These are phyloP conservation scores for Termitomyces sp. DNA, from an alignment of 768 basidiomycete species.

Conservation along the genomic window DNA sequence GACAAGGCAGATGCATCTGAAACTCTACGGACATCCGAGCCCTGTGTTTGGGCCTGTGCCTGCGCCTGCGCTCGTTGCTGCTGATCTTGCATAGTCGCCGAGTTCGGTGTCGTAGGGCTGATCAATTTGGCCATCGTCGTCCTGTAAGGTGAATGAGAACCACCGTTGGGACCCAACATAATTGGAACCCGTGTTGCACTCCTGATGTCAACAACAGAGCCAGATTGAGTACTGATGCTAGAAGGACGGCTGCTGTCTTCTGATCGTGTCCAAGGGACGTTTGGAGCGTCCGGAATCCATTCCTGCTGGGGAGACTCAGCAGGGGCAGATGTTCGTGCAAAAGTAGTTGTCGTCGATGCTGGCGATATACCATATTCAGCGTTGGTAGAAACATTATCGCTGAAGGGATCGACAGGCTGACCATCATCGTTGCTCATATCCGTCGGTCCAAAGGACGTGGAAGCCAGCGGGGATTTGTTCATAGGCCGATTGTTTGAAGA, in stretches of 20 bases:
- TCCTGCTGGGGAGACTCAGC: slow-evolving; percentile 27
- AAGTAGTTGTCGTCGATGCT: slow-evolving; percentile 36
- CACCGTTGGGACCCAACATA: slow-evolving; percentile 38
- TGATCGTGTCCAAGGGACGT: slow-evolving; percentile 37
- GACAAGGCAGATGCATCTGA: slow-evolving; percentile 68
- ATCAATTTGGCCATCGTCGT: slow-evolving; percentile 65
- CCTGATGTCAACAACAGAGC: slow-evolving; percentile 54
- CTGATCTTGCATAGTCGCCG: slow-evolving; percentile 53
- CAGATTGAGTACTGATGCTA: slow-evolving; percentile 63
- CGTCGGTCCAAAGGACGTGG: slow-evolving; percentile 66
- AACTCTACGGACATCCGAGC: slow-evolving; percentile 44
- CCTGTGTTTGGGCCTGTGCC: slow-evolving; percentile 60
- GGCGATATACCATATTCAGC: slow-evolving; percentile 35
- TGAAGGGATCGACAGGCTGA: slow-evolving; percentile 60
- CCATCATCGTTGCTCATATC: slow-evolving; percentile 56
- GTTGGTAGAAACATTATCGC: slow-evolving; percentile 46
- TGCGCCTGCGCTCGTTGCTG: slow-evolving; percentile 66
- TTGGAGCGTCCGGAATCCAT: slow-evolving; percentile 36
- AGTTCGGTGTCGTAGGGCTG: slow-evolving; percentile 35
- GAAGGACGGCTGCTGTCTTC: slow-evolving; percentile 47
- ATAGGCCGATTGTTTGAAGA: slow-evolving; percentile 41
- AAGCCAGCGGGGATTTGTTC: slow-evolving; percentile 64
- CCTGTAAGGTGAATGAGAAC: slow-evolving; percentile 46
- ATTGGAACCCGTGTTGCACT: slow-evolving; percentile 70
- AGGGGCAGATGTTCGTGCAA: slow-evolving; percentile 27